Base-by-base conservation (phyloP, 179 eudicot genomes). In the Corrigiola litoralis region DNA sequence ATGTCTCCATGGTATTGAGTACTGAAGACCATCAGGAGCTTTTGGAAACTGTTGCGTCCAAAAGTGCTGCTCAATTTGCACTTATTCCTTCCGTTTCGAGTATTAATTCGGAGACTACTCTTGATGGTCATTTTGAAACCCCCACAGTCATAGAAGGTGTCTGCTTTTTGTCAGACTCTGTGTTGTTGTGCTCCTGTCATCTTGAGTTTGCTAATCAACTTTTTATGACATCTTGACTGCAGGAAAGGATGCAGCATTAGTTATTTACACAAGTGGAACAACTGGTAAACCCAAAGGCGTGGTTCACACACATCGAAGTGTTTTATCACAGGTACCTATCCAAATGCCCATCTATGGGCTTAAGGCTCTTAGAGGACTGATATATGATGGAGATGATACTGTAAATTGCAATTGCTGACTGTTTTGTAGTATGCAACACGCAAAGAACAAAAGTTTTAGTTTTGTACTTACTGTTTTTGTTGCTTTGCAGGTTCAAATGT, bases 201-300 rank as follows among this genome's bases (percentile, higher is more conserved):
- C 53, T 29, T 0, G 17, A 36, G 6, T 33, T 27, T 36, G 47
- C 60, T 53, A 37, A 28, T 52, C 18, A 45, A 44, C 59, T 68
- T 51, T 38, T 10, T 34, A 27, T 25, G 46, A 42, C 24, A 21
- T 61, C 46, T 72, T 41, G 27, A 46, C 56, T 68, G 54, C 73
- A 90, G 99, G 79, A 62, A 85, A 83, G 48, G 83, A 86, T 61
- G 92, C 96, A 29, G 99, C 99, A 64, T 72, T 95, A 48, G 81
- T 95, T 67, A 68, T 91, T 41, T 95, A 95, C 83, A 95, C 99
- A 32, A 95, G 99, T 71, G 99, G 99, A 67, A 95, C 99, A 61
- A 95, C 99, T 25, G 99, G 99, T 42, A 95, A 91, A 77, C 99
- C 99, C 36, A 95, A 95, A 85, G 99, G 99, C 61, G 99, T 82